A percentile compares a stretch with the other conserved stretches of the same genome.
Conservation (phyloP, 495 filamentous ascomycete genomes). For the Penicillium daleae region DNA sequence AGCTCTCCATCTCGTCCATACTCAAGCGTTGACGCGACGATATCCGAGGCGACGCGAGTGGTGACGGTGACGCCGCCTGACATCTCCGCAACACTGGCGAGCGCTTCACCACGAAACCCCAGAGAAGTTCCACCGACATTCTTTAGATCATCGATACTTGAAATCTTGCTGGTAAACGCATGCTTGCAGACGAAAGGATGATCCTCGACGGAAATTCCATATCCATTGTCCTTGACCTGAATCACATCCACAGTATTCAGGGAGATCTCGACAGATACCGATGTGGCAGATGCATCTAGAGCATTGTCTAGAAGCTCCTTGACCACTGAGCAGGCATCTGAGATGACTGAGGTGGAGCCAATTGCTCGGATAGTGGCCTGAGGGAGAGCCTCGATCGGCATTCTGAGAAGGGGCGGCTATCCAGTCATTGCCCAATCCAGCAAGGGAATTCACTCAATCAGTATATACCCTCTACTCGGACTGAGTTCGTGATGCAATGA, state of each 20-base stretch:
- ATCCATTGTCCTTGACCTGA: conserved; percentile 88
- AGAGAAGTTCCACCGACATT: conserved; percentile 66
- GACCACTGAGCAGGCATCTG: conserved; percentile 71
- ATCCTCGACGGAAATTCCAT: conserved; percentile 76
- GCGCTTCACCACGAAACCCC: conserved; percentile 87
- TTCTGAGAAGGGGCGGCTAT: conserved; percentile 31
- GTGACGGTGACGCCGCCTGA: conserved; percentile 65
- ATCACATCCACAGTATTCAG: conserved; percentile 79
- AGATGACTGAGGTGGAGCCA: conserved; percentile 72
- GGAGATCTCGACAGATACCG: conserved; percentile 73
- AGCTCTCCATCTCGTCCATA: conserved; percentile 58
- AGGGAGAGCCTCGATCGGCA: conserved; percentile 72
- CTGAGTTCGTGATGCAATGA: neutral
- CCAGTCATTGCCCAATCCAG: conserved; percentile 13
- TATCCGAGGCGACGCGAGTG: conserved; percentile 72
- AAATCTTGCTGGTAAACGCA: conserved; percentile 86
- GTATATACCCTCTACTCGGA: neutral
- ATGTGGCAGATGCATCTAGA: conserved; percentile 78
- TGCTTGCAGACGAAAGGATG: conserved; percentile 67
- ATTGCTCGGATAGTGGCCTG: conserved; percentile 65
- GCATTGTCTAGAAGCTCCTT: conserved; percentile 96
- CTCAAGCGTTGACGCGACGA: conserved; percentile 59
- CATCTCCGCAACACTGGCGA: conserved; percentile 77
- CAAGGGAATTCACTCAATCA: neutral
- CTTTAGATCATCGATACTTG: conserved; percentile 69